Base-by-base conservation (phyloP, 345 rosid species). In the Eutrema yunnanense region DNA sequence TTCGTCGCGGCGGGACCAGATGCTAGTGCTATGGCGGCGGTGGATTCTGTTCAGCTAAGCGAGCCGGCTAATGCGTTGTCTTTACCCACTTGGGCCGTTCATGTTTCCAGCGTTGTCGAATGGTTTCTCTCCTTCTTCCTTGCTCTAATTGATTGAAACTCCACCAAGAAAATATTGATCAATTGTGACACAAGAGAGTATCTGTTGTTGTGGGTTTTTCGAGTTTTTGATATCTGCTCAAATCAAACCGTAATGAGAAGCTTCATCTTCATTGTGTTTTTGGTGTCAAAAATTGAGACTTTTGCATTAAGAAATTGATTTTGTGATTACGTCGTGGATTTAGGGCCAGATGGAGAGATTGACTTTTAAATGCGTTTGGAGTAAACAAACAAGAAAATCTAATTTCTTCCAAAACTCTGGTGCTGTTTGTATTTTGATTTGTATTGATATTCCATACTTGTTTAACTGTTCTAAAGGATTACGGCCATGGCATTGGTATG, bases 401-500 rank as follows among this genome's bases (percentile, higher is more conserved):
- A 22, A 8, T 9, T 13, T 47, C 48, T 71, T 55, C 34, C 8
- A 2, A 22, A 56, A 51, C 2, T 51, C 7, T 43, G 4, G 26
- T 51, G 62, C 13, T 71, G 48, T 59, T 60, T 57, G 14, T n/a
- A n/a, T n/a, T n/a, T n/a, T n/a, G n/a, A n/a, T n/a, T n/a, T n/a
- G n/a, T 52, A 3, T 54, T 61, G 55, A 2, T 52, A 36, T 14
- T 67, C 14, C 29, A 38, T 29, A 34, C 46, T 67, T 67, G 50
- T 52, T 33, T 43, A n/a, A 43, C 10, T 62, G 47, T 32, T 78
- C 34, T 19, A 43, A 62, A 95, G 99, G 97, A 85, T 88, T 57
- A 82, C 87, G 0, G 97, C 99, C 5, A 92, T 92, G 96, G 90
- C 82, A 32, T 83, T 95, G 86, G 99, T 95, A 57, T 95, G 97